Percentiles rank a stretch among this genome's conserved stretches.
These are phyloP conservation scores for Narthecium ossifragum DNA, from an alignment of 106 monocot species.

Conservation along the genomic window DNA sequence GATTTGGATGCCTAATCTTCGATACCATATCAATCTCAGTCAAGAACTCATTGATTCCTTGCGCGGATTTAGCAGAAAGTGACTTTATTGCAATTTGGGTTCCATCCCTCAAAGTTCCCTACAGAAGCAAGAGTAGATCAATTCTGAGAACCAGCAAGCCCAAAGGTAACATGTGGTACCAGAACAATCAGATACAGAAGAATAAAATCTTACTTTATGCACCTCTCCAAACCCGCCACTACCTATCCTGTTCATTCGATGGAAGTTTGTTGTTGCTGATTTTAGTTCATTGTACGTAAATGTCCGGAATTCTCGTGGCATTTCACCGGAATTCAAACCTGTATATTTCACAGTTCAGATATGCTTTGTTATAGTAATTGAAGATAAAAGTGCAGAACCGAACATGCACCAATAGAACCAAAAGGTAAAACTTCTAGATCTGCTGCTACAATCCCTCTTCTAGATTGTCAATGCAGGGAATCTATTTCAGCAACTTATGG, in stretches of 20 bases:
- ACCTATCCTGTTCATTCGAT: constrained; percentile 31
- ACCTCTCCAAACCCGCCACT: constrained; percentile 50
- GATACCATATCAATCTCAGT: constrained; percentile 51
- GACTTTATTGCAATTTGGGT: constrained; percentile 46
- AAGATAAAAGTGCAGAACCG: too few relatives aligned
- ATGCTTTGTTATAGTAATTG: too few relatives aligned
- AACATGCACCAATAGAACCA: too few relatives aligned
- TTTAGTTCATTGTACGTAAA: constrained; percentile 33
- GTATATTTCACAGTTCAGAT: too few relatives aligned
- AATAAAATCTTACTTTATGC: constrained; percentile 28
- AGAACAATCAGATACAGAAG: background rate
- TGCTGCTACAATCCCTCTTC: too few relatives aligned
- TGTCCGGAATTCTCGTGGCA: too few relatives aligned
- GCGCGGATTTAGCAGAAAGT: constrained; percentile 53
- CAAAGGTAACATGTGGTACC: background rate
- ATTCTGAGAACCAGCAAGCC: background rate
- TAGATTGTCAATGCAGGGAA: too few relatives aligned
- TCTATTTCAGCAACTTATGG: too few relatives aligned
- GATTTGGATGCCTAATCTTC: constrained; percentile 51
- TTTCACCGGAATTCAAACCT: too few relatives aligned
- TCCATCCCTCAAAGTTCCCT: constrained; percentile 34
- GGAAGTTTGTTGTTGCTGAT: constrained; percentile 38
- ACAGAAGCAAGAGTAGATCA: background rate
- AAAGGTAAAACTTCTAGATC: too few relatives aligned
- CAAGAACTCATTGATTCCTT: constrained; percentile 50